Percentiles rank a stretch among this genome's conserved stretches.
Conservation (phyloP, 805 yeast genomes). For the Candida quercuum region DNA sequence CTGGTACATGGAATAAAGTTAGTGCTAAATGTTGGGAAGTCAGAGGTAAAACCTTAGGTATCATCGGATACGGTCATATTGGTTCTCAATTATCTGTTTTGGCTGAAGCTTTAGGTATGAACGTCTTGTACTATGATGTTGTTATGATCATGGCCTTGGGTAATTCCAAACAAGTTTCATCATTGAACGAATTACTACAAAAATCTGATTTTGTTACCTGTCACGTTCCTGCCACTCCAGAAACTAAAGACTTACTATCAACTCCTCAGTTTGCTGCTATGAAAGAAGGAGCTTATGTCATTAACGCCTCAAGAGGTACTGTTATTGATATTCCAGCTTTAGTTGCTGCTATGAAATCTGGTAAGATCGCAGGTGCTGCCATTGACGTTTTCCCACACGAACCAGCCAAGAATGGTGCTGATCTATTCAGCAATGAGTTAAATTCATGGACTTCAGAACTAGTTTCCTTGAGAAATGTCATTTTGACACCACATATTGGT, state of each 20-base stretch:
- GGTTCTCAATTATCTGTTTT: conserved; percentile 95
- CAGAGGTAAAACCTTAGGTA: conserved; percentile 96
- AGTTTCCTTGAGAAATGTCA: conserved; percentile 72
- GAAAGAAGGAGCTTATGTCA: conserved; percentile 92
- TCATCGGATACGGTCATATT: conserved; percentile 96
- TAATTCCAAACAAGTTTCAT: conserved; percentile 87
- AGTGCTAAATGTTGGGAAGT: conserved; percentile 96
- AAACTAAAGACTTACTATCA: conserved; percentile 85
- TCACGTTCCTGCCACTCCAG: conserved; percentile 93
- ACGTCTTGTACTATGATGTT: conserved; percentile 89
- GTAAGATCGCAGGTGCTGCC: conserved; percentile 93
- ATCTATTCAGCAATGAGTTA: conserved; percentile 59
- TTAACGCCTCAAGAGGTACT: conserved; percentile 97
- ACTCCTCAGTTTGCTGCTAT: conserved; percentile 90
- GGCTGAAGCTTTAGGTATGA: conserved; percentile 98
- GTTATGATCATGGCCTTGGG: conserved; percentile 94
- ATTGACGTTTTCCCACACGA: conserved; percentile 92
- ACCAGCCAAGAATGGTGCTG: conserved; percentile 91
- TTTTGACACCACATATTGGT: conserved; percentile 93
- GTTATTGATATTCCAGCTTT: conserved; percentile 95
- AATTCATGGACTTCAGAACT: conserved; percentile 79
- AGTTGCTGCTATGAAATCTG: conserved; percentile 83
- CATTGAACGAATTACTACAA: conserved; percentile 76
- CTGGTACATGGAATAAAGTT: conserved; percentile 98
- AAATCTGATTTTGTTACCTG: conserved; percentile 84